Evolutionary conservation across 768 basidiomycete species (phyloP).

Genomic region (Hygrocybe coccinea): DNA sequence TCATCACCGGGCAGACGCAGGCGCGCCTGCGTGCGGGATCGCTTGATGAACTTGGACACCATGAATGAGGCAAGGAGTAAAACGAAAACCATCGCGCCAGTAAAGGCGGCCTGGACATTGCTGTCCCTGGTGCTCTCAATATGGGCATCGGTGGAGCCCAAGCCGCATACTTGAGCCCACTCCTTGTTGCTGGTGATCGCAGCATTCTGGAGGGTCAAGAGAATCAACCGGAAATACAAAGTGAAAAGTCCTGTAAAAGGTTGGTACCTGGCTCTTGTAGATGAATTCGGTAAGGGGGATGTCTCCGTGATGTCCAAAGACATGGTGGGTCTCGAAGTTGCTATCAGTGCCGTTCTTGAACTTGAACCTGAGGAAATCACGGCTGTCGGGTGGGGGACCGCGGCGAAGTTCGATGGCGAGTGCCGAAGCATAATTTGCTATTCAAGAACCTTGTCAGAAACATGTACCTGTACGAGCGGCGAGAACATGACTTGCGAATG

Average conservation of each 20-base stretch:
- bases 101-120: slow-evolving; percentile 32
- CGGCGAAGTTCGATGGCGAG: slow-evolving; percentile 76
- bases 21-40: slow-evolving; percentile 35
- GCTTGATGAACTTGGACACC: slow-evolving; percentile 36
- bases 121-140: slow-evolving; percentile 22
- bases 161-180: slow-evolving; percentile 46
- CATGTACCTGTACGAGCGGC: background rate
- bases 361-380: slow-evolving; percentile 78
- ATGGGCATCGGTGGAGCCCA: slow-evolving; percentile 22
- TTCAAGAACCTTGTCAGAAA: slow-evolving; percentile 1
- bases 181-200: slow-evolving; percentile 53
- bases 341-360: slow-evolving; percentile 77
- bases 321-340: slow-evolving; percentile 62
- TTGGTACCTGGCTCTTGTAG: slow-evolving; percentile 65
- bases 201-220: slow-evolving; percentile 33
- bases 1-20: slow-evolving; percentile 44
- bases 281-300: slow-evolving; percentile 83
- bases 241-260: background rate
- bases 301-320: slow-evolving; percentile 69
- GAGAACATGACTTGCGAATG: slow-evolving; percentile 52
- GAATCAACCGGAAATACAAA: background rate
- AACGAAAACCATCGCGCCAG: slow-evolving; percentile 36
- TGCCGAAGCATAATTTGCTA: slow-evolving; percentile 71
- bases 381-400: slow-evolving; percentile 66
- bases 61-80: slow-evolving; percentile 37